phyloP scores from a whole-genome alignment of 2,329 filamentous ascomycete species.

The Fusarium nisikadoi region DNA sequence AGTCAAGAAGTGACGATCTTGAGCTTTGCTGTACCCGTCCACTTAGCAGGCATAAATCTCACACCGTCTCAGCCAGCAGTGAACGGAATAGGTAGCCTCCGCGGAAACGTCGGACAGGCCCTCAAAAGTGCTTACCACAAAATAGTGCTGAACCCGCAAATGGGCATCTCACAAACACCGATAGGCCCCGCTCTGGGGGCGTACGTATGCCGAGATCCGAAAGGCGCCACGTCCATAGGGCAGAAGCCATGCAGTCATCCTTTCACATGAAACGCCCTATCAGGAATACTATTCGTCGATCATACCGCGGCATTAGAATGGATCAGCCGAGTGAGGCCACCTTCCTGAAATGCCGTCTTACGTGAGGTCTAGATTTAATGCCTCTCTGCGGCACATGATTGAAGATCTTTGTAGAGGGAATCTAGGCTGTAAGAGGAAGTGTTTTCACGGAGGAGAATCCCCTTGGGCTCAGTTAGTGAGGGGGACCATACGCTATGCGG shows the following conservation, averaged over 20 bases:
- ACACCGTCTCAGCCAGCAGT: background rate
- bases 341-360: constrained; percentile 10
- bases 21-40: background rate
- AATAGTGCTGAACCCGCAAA: background rate
- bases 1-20: background rate
- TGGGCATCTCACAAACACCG: background rate
- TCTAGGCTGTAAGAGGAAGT: background rate
- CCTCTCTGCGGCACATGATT: background rate
- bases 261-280: background rate
- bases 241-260: background rate
- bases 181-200: background rate
- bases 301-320: background rate
- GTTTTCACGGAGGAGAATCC: background rate
- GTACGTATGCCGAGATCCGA: background rate
- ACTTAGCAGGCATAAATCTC: background rate
- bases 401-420: background rate
- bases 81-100: background rate
- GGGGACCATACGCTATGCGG: background rate
- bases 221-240: background rate
- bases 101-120: background rate
- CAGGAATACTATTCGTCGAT: background rate
- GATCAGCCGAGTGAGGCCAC: background rate
- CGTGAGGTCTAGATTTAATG: background rate
- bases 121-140: background rate
- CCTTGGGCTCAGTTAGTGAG: background rate